Base-by-base conservation (phyloP, 2,329 filamentous ascomycete genomes). In the Xylariaceae sp. region DNA sequence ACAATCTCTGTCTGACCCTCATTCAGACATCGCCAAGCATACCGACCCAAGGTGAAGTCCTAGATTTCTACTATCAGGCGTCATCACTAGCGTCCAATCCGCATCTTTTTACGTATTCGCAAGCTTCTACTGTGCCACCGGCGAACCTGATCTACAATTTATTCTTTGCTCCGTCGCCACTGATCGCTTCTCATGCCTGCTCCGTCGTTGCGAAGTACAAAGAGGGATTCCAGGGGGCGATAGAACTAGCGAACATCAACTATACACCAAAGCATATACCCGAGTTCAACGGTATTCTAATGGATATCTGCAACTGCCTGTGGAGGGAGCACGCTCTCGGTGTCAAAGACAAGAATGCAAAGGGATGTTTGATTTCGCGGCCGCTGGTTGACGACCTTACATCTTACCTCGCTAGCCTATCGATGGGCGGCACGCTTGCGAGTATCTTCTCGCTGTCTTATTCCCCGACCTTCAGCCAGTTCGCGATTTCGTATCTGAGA, bases 281-380 rank as follows among this genome's bases (percentile, higher is more conserved):
- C 64, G 76, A 81, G 23, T 92, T 94, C 76, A 96, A 96, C 71
- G 88, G 88, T 18, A 92, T 88, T 71, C 81, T 95, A 37, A 92
- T 94, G 85, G 91, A 96, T 70, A 82, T 92, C 37, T 92, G 90
- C 77, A 95, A 95, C 70, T 85, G 89, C 54, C 73, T 94, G 51
- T 95, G 90, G 90, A 83, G 90, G 7, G 83, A 84, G 18, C 83
- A 87, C 10, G 90, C 88, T 0, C 87, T 95, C 60, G 84, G 84
- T 59, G 76, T 76, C 10, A 76, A 77, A 1, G 89, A 93, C 64
- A 75, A 80, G n/a, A 86, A 86, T 67, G 79, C 84, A 1, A 78
- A 80, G 56, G 84, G 82, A 7, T 85, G 82, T 66, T 73, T 81
- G 60, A 64, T 83, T 5, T 71, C 80, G 11, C 67, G 68, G 9